Base-by-base conservation (phyloP, 768 basidiomycete species). In the Coprinopsis sp. region DNA sequence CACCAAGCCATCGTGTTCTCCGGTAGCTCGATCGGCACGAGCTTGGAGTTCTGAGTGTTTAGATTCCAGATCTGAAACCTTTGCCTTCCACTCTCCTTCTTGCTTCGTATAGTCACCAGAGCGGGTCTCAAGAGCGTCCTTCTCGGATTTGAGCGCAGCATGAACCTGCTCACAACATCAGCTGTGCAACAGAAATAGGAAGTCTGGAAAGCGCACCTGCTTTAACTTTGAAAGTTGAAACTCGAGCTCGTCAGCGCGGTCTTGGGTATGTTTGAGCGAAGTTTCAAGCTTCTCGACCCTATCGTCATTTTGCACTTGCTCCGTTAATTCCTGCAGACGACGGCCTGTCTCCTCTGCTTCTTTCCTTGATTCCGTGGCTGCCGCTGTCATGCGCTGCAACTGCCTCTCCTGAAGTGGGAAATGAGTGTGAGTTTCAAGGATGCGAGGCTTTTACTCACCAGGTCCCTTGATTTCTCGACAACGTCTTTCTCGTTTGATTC, bases 271-370 rank as follows among this genome's bases (percentile, higher is more conserved):
- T 58, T 82, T 83, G 37, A 92, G 66, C 6, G 84, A 84, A 36
- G 67, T 66, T 59, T 91, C 88, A 21, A 91, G 65, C 33, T 74
- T 74, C 52, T 90, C 89, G 13, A 82, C 81, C 33, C 86, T 82
- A 62, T 91, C 87, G 58, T 92, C 89, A 50, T 78, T 82, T 61
- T 91, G 81, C 18, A 92, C 82, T 53, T 88, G 85, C 51, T 91
- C 89, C 56, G 87, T 81, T 25, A 92, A 64, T 53, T 91, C 87
- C 22, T 79, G 81, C 21, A 83, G 72, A 45, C 77, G 71, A 36
- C 79, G 74, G 49, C 76, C 73, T 51, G 74, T 71, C 37, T 76
- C 73, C 39, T 77, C 76, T 4, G 76, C 72, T 49, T 80, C 72
- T 30, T 72, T 65, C 39, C 73, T 77, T 25, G 78, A 62, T 29